These are phyloP conservation scores for Xanthoceras sorbifolium DNA, from an alignment of 345 rosid genomes.

Conservation along the genomic window DNA sequence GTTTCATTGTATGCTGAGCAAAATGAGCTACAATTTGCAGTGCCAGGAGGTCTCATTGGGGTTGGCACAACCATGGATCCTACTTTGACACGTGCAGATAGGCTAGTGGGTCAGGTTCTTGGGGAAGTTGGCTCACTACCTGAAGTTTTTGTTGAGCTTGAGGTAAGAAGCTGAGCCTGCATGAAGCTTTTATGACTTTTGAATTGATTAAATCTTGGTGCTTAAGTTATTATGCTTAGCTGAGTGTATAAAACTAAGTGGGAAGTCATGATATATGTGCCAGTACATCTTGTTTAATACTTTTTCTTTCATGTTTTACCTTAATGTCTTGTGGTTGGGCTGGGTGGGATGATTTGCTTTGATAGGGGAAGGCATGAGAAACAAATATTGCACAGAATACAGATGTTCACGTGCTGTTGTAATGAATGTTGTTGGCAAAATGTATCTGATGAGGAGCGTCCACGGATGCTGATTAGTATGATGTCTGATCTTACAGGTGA, in stretches of 20 bases:
- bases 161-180: constrained; percentile 44
- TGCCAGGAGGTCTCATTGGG: constrained; percentile 97
- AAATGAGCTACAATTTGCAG: constrained; percentile 96
- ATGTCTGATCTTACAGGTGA: constrained; percentile 51
- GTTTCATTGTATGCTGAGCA: constrained; percentile 92
- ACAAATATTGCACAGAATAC: too few species aligned
- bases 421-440: constrained; percentile 32
- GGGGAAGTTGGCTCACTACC: constrained; percentile 97
- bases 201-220: not conserved
- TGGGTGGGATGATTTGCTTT: not conserved
- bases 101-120: constrained; percentile 96
- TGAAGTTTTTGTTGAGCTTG: constrained; percentile 89
- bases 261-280: not conserved
- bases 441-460: constrained; percentile 29
- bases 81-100: constrained; percentile 92
- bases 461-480: not conserved
- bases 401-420: constrained; percentile 44
- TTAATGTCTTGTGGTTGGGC: not conserved
- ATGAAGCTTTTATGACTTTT: not conserved
- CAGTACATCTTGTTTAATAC: not conserved
- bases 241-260: not conserved
- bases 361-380: not conserved
- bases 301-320: not conserved
- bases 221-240: not conserved
- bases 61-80: constrained; percentile 99